phyloP scores from a whole-genome alignment of 31 red algal genomes.

The Asparagopsis taxiformis region DNA sequence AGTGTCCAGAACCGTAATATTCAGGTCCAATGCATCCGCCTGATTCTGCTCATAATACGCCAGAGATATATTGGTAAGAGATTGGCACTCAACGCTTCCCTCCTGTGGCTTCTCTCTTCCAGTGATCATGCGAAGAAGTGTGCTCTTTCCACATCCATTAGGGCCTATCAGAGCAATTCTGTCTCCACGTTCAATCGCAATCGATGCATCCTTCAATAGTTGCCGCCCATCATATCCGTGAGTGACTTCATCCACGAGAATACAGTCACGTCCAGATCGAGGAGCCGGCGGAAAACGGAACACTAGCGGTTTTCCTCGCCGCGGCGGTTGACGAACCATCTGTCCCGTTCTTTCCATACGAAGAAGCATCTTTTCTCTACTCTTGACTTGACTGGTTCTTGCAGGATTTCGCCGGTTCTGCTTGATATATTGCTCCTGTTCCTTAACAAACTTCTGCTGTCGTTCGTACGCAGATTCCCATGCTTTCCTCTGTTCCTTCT shows the following conservation, averaged over 20 bases:
- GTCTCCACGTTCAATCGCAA: slow-evolving; percentile 95
- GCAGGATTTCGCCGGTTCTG: slow-evolving; percentile 67
- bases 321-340: slow-evolving; percentile 79
- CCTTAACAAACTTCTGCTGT: slow-evolving; percentile 86
- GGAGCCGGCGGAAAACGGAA: slow-evolving; percentile 91
- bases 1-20: slow-evolving; percentile 85
- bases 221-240: slow-evolving; percentile 70
- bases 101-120: slow-evolving; percentile 71
- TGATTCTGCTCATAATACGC: slow-evolving; percentile 99
- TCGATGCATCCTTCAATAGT: slow-evolving; percentile 77
- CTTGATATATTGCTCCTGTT: slow-evolving; percentile 88
- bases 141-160: slow-evolving; percentile 95
- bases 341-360: slow-evolving; percentile 78
- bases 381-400: slow-evolving; percentile 84
- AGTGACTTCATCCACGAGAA: slow-evolving; percentile 73
- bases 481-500: slow-evolving; percentile 70
- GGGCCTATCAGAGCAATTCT: slow-evolving; percentile 90
- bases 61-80: slow-evolving; percentile 55
- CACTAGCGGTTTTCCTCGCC: slow-evolving; percentile 81
- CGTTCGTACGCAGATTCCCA: slow-evolving; percentile 91
- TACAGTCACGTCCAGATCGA: slow-evolving; percentile 81
- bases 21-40: slow-evolving; percentile 86
- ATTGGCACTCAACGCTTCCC: slow-evolving; percentile 62
- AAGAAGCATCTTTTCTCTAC: slow-evolving; percentile 84
- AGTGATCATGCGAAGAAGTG: slow-evolving; percentile 84